Base-by-base conservation (phyloP, 1,139 yeast genomes). In the Debaryomycetaceae sp. region DNA sequence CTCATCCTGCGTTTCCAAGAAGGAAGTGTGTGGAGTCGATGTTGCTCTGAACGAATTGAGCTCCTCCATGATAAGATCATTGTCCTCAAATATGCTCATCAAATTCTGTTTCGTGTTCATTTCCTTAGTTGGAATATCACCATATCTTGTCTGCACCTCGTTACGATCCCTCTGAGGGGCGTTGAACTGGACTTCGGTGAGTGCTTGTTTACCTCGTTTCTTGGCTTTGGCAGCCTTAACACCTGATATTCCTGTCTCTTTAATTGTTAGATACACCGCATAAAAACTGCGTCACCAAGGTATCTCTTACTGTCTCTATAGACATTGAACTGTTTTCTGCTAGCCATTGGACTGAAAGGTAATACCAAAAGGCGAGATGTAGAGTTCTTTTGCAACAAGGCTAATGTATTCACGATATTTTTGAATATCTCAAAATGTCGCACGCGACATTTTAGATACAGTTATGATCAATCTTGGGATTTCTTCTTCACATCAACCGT, bases 11-110 rank as follows among this genome's bases (percentile, higher is more conserved):
- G 3, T 11, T 8, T 27, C 39, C 6, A 40, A 11, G 11, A 37
- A 6, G 3, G 45, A 43, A 6, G 37, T 45, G 17, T 38, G 41
- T 3, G 51, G 51, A 4, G 51, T 48, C 11, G 51, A 48, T 1
- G 50, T 47, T 7, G 51, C 51, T 35, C 41, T 45, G 24, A 46
- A 46, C 6, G 40, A 44, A 27, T 24, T 36, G 13, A 31, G 34
- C 6, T 37, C 37, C 14, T 40, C 37, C 13, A 27, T 35, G 31
- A 5, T 35, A 31, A 7, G 42, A 30, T 39, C 41, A 24, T 41
- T 41, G 5, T 38, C 43, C 17, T 38, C 47, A 45, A 56, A 57
- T 6, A 57, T 55, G 14, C 45, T 41, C 38, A 46, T 47, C 24
- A 57, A 44, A 36, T 55, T 57, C 36, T 55, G 35, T 34, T 36